phyloP scores from a whole-genome alignment of 768 basidiomycete genomes.

The Russula vinacea region DNA sequence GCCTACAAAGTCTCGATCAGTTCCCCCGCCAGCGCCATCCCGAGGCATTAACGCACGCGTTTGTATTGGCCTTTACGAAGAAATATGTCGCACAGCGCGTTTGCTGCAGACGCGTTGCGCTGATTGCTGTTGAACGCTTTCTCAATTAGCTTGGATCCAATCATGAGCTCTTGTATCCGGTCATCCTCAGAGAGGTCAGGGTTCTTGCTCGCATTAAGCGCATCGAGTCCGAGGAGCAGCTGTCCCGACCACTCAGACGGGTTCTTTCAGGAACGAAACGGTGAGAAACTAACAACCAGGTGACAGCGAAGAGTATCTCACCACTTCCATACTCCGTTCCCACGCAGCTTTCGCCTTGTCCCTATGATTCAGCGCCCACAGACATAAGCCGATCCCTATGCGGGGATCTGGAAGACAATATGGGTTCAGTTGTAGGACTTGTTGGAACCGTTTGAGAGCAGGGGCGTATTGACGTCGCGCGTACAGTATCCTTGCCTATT shows the following conservation, averaged over 20 bases:
- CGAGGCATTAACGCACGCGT: constrained; percentile 44
- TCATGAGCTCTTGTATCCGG: constrained; percentile 55
- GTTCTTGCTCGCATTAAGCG: constrained; percentile 81
- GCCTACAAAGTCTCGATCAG: constrained; percentile 47
- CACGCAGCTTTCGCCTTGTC: constrained; percentile 83
- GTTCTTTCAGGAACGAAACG: constrained; percentile 46
- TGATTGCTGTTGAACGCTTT: constrained; percentile 78
- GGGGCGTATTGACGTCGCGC: constrained; percentile 71
- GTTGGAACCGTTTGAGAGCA: constrained; percentile 83
- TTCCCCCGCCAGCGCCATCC: not conserved
- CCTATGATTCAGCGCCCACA: constrained; percentile 86
- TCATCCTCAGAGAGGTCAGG: constrained; percentile 61
- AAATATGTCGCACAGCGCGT: constrained; percentile 77
- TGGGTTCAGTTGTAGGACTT: constrained; percentile 74
- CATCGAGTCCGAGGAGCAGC: constrained; percentile 80
- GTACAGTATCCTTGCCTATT: constrained; percentile 80
- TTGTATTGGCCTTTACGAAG: constrained; percentile 64
- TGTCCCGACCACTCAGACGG: constrained; percentile 75
- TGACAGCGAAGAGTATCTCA: constrained; percentile 40
- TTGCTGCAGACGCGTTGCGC: constrained; percentile 76
- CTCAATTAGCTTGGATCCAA: constrained; percentile 69
- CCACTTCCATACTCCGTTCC: constrained; percentile 84
- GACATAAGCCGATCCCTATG: constrained; percentile 91
- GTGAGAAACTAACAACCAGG: not conserved
- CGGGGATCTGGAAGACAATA: constrained; percentile 86